A percentile compares a stretch with the other conserved stretches of the same genome.
These are phyloP conservation scores for Colletotrichum plurivorum DNA, from an alignment of 2,329 filamentous ascomycete genomes.

Conservation along the genomic window DNA sequence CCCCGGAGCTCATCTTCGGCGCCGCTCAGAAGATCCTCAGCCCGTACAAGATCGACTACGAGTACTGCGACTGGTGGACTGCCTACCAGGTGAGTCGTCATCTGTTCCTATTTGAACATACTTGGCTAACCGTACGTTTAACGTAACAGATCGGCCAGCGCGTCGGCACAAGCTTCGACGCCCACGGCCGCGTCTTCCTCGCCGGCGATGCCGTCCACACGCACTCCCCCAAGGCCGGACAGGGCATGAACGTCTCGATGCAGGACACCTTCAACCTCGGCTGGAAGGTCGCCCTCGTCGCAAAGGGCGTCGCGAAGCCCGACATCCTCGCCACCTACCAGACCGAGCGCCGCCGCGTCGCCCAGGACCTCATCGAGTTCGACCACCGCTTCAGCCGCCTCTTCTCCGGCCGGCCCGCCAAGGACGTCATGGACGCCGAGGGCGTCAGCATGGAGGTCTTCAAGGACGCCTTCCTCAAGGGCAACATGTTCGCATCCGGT, in stretches of 20 bases:
- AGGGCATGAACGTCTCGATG: conserved; percentile 82
- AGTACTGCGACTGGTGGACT: conserved; percentile 76
- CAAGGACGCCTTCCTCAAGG: conserved; percentile 71
- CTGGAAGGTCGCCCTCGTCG: conserved; percentile 67
- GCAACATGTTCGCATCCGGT: conserved; percentile 68
- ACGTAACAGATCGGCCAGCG: conserved; percentile 77
- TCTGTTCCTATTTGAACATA: neutral
- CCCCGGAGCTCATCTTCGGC: conserved; percentile 71
- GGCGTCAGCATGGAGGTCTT: conserved; percentile 75
- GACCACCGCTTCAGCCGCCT: conserved; percentile 71
- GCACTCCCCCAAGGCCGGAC: conserved; percentile 73
- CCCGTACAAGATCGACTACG: conserved; percentile 75
- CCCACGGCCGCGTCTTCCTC: conserved; percentile 74
- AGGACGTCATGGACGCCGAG: conserved; percentile 71
- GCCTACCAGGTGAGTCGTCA: conserved; percentile 69
- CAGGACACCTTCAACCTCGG: conserved; percentile 74
- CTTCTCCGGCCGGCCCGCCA: conserved; percentile 70
- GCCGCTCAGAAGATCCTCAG: conserved; percentile 74
- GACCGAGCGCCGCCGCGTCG: conserved; percentile 69
- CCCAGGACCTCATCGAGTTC: conserved; percentile 71
- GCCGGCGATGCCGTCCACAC: conserved; percentile 76
- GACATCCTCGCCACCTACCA: conserved; percentile 65
- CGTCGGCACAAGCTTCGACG: conserved; percentile 70
- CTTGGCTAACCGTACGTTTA: neutral
- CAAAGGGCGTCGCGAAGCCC: conserved; percentile 58